Evolutionary conservation across 805 yeast genomes (phyloP).

Genomic region (Candida krabiensis): DNA sequence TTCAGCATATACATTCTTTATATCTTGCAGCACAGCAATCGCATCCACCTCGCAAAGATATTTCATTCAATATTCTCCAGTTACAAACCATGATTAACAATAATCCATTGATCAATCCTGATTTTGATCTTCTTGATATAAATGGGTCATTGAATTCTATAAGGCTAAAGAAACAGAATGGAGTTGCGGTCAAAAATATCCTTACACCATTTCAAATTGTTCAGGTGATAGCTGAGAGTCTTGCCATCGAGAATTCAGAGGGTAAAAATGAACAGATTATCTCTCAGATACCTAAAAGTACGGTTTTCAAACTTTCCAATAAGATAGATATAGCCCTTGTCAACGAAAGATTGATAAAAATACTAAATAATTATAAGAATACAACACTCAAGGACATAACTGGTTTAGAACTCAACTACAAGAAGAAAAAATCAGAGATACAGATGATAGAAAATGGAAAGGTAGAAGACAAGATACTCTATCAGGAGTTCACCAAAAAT

Average conservation of each 20-base stretch:
- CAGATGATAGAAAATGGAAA: conserved; percentile 42
- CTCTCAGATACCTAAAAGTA: conserved; percentile 33
- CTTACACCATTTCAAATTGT: conserved; percentile 36
- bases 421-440: conserved; percentile 37
- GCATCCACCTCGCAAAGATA: conserved; percentile 33
- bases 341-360: conserved; percentile 34
- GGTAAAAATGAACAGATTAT: conserved; percentile 31
- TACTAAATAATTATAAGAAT: conserved; percentile 34
- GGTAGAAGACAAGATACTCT: conserved; percentile 35
- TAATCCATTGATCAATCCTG: conserved; percentile 36
- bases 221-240: conserved; percentile 36
- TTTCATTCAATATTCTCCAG: conserved; percentile 36
- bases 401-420: conserved; percentile 38
- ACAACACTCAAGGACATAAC: conserved; percentile 36
- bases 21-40: conserved; percentile 34
- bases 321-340: conserved; percentile 32
- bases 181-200: conserved; percentile 20
- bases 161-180: conserved; percentile 22
- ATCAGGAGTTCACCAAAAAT: conserved; percentile 25
- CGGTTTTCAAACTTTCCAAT: conserved; percentile 33
- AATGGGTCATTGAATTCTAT: conserved; percentile 26
- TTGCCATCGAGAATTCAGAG: conserved; percentile 30
- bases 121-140: conserved; percentile 34
- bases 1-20: conserved; percentile 37
- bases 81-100: conserved; percentile 36